These are phyloP conservation scores for Vinca major DNA, from an alignment of 305 asterid species.

Conservation along the genomic window DNA sequence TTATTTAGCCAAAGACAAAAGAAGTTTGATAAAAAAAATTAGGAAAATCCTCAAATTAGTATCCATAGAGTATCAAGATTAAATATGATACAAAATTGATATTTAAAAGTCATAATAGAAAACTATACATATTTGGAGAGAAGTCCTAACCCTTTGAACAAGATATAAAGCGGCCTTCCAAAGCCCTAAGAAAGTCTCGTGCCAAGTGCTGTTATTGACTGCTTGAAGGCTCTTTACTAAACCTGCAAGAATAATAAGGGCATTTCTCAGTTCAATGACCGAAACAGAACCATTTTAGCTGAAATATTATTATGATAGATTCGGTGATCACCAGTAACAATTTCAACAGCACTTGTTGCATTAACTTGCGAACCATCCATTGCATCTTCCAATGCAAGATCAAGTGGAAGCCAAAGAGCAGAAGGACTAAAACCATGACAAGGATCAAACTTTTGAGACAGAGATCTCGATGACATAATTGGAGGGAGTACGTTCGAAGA, in stretches of 20 bases:
- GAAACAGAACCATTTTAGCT: constrained; percentile 9
- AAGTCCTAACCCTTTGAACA: constrained; percentile 78
- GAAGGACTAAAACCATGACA: constrained; percentile 66
- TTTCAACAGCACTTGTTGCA: constrained; percentile 85
- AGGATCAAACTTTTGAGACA: constrained; percentile 51
- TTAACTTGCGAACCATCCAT: constrained; percentile 88
- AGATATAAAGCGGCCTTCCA: constrained; percentile 97
- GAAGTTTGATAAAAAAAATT: not conserved
- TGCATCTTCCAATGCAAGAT: constrained; percentile 84
- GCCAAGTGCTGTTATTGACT: constrained; percentile 72
- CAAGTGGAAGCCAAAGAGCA: constrained; percentile 90
- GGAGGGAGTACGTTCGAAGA: constrained; percentile 37
- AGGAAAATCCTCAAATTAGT: constrained; percentile 1
- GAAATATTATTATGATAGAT: constrained; percentile 1
- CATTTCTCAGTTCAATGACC: not conserved
- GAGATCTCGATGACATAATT: constrained; percentile 39
- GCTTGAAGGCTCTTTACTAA: constrained; percentile 86
- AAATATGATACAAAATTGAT: not conserved
- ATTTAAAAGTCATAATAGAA: not conserved
- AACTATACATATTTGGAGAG: not conserved
- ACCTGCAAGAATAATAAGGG: constrained; percentile 39
- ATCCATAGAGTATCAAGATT: not conserved
- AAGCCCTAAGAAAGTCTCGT: constrained; percentile 77
- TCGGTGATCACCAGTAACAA: constrained; percentile 53
- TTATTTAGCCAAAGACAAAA: not conserved